These are phyloP conservation scores for Penicillium sp. DNA, from an alignment of 2,329 filamentous ascomycete genomes.

Conservation along the genomic window DNA sequence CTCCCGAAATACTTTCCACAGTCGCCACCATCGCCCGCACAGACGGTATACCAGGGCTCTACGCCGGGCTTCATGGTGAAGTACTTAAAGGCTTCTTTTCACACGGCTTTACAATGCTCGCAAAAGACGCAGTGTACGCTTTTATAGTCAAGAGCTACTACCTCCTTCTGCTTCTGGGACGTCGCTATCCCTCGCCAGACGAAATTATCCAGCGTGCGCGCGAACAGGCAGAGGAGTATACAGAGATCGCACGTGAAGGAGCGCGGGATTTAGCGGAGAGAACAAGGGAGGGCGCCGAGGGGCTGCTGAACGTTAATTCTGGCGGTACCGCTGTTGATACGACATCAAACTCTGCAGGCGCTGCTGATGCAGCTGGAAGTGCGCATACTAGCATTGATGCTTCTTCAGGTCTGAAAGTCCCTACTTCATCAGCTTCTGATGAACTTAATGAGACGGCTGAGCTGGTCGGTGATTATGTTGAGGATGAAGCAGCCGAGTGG, in stretches of 20 bases:
- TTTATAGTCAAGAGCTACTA: conserved; percentile 73
- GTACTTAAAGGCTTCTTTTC: conserved; percentile 80
- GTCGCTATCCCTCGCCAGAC: conserved; percentile 46
- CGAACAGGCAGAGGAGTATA: conserved; percentile 43
- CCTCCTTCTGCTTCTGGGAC: conserved; percentile 54
- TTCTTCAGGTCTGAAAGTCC: conserved; percentile 22
- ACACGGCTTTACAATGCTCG: conserved; percentile 83
- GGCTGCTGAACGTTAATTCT: conserved; percentile 23
- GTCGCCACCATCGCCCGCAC: conserved; percentile 57
- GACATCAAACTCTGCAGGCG: conserved; percentile 28
- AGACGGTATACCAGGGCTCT: conserved; percentile 70
- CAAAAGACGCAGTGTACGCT: conserved; percentile 75
- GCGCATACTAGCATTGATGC: conserved; percentile 20
- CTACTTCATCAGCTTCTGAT: conserved; percentile 10
- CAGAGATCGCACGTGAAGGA: conserved; percentile 42
- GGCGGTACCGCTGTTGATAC: conserved; percentile 32
- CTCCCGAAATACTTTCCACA: conserved; percentile 61
- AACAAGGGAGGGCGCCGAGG: conserved; percentile 30
- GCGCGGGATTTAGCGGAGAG: conserved; percentile 37
- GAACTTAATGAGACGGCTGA: conserved; percentile 46
- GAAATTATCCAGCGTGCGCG: conserved; percentile 43
- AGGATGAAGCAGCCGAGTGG: conserved; percentile 44
- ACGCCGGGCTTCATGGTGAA: conserved; percentile 73
- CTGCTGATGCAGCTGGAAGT: conserved; percentile 12
- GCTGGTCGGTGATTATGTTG: conserved; percentile 48